Evolutionary conservation across 192 early-diverging fungal genomes (phyloP).

Genomic region (Podila horticola): DNA sequence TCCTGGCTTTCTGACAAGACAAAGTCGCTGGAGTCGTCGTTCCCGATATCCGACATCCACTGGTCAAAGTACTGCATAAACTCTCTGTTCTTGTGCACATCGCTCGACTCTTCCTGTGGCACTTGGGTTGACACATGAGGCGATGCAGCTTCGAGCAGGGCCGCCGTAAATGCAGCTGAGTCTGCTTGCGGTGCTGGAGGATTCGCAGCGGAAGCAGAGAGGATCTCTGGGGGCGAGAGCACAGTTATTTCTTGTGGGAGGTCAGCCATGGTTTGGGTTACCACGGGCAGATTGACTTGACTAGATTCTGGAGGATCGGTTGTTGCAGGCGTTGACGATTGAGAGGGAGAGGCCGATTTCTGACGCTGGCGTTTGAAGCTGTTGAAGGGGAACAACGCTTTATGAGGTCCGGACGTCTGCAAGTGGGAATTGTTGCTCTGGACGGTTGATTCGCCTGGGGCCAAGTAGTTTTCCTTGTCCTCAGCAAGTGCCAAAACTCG

Average conservation of each 20-base stretch:
- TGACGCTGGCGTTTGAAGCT: background rate
- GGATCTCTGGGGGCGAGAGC: background rate
- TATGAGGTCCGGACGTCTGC: background rate
- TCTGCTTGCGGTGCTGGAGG: background rate
- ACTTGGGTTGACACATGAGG: background rate
- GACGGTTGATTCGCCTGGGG: background rate
- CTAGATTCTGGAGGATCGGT: background rate
- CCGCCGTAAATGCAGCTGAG: background rate
- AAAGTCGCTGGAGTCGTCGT: slow-evolving; percentile 3
- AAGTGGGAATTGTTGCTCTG: background rate
- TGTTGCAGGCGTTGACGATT: background rate
- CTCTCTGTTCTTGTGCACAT: slow-evolving; percentile 18
- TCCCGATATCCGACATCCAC: slow-evolving; percentile 44
- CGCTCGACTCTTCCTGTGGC: background rate
- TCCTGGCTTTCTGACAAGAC: background rate
- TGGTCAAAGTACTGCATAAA: slow-evolving; percentile 43
- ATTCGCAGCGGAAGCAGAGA: background rate
- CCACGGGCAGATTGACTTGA: background rate
- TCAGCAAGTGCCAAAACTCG: slow-evolving; percentile 15
- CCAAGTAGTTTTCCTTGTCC: slow-evolving; percentile 35
- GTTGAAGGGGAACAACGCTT: background rate
- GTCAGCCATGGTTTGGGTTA: background rate
- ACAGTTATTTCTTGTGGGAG: background rate
- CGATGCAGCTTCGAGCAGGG: background rate
- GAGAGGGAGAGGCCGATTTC: background rate